Evolutionary conservation across 1,139 yeast genomes (phyloP), one percentile per base, ranked within the genome.

Genomic region (Sugiyamaella japonica): DNA sequence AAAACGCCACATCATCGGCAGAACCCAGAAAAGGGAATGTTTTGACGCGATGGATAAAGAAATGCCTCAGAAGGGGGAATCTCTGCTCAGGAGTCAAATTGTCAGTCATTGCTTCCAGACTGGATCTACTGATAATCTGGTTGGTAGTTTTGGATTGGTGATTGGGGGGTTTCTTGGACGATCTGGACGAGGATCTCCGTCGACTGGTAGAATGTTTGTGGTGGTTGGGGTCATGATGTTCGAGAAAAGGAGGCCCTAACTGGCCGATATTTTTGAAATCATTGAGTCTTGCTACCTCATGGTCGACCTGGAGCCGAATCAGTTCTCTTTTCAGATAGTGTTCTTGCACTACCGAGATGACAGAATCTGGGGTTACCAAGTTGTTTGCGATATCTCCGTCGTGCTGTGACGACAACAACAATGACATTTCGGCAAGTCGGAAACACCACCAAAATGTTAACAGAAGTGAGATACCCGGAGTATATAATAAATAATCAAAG

Each of bases 291-390:
- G 73, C 79, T 44, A 89, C 74, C 69, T 91, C 98, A 7, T 77
- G 69, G 25, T 78, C 76, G 38, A 90, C 71, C 63, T 87, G 80
- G 13, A 79, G 74, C 59, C 83, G 80, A 34, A 91, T 72, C 37
- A 91, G 75, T 69, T 86, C 90, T 63, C 95, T 82, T 71, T 91
- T 91, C 55, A 91, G 76, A 68, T 87, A 88, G 65, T 91, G 97
- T 70, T 89, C 95, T 66, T 88, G 86, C 13, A 51, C 53, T 15
- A 54, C 37, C 1, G 57, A 38, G 7, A 48, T 12, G n/a, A 39
- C 40, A 16, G 39, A 17, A 34, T 34, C 38, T 16, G 44, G 44
- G 16, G 46, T 13, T 20, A 16, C 48, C 13, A 44, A 34, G 31
- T 32, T 44, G 39, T 38, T 31, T 16, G 41, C n/a, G 16, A 44